Conservation (phyloP, 106 monocot genomes). For the Allium cepa region DNA sequence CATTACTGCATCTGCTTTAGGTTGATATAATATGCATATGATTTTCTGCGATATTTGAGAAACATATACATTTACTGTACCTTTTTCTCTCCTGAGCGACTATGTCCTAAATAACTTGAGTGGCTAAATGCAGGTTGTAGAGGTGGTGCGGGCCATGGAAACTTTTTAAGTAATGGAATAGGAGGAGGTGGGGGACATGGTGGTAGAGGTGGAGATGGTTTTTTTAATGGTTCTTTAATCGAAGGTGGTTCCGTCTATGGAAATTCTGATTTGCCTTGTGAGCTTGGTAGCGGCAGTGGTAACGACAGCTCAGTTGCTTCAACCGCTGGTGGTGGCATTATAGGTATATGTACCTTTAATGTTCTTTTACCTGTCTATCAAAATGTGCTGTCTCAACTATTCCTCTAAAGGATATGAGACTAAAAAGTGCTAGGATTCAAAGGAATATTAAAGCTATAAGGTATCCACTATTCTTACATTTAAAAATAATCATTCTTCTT, state of each 20-base stretch:
- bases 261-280: constrained; percentile 74
- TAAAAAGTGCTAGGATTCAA: background rate
- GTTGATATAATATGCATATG: constrained; percentile 15
- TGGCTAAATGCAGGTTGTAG: constrained; percentile 55
- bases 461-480: too few species aligned
- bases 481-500: background rate
- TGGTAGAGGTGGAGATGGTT: constrained; percentile 91
- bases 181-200: constrained; percentile 98
- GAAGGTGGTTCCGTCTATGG: constrained; percentile 80
- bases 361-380: background rate
- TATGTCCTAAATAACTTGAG: background rate
- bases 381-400: background rate
- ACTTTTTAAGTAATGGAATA: constrained; percentile 48
- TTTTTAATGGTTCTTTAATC: constrained; percentile 30
- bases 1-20: constrained; percentile 72
- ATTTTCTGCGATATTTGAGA: background rate
- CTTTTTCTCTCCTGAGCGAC: background rate
- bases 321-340: constrained; percentile 92
- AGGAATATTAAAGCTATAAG: background rate
- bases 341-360: constrained; percentile 42
- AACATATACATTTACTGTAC: background rate
- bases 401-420: background rate
- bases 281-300: constrained; percentile 98
- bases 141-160: constrained; percentile 81
- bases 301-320: constrained; percentile 60